Evolutionary conservation across 306 rosid species (phyloP), one percentile per base, ranked within the genome.

Genomic region (Lablab purpureus): DNA sequence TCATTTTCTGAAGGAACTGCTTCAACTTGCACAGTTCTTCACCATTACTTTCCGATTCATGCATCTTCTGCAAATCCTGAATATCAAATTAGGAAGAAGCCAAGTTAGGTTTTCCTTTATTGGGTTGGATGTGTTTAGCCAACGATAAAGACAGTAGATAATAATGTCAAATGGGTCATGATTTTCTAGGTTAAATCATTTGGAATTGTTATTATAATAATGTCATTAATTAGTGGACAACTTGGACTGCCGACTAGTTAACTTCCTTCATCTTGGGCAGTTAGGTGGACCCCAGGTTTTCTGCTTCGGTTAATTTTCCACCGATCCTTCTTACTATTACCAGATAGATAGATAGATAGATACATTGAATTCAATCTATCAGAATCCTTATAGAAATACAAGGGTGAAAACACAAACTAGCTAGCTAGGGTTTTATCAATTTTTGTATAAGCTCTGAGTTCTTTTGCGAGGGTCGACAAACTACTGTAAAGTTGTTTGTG

Each of bases 201-300:
- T 69, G 9, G 10, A 43, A 17, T 64, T 52, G 11, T 54, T 32
- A 71, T 65, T 32, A 32, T 55, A 50, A 41, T 46, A 60, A 41
- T 46, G 32, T 30, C 60, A 67, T 63, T 73, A 25, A 9, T 21
- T 25, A 73, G 84, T 25, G 66, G 79, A 75, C 82, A 75, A 80
- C 74, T 60, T 80, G 75, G 81, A 52, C 79, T 75, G 84, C 84
- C 84, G 84, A 80, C 87, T 60, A 10, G 62, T 75, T 19, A 75
- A 69, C 79, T 15, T 62, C 71, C 81, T 84, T 71, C 82, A 30
- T 15, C 65, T 30, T 60, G 49, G 87, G 69, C 83, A 73, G 67
- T 83, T 52, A 59, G 69, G 70, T 68, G 84, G 84, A 28, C 4
- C 78, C 74, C 70, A 1, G 47, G 2, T 60, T 1, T 45, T 54